Evolutionary conservation across 176 grass and related monocot species (phyloP), one percentile per base, ranked within the genome.

Genomic region (Aegilops tauschii): DNA sequence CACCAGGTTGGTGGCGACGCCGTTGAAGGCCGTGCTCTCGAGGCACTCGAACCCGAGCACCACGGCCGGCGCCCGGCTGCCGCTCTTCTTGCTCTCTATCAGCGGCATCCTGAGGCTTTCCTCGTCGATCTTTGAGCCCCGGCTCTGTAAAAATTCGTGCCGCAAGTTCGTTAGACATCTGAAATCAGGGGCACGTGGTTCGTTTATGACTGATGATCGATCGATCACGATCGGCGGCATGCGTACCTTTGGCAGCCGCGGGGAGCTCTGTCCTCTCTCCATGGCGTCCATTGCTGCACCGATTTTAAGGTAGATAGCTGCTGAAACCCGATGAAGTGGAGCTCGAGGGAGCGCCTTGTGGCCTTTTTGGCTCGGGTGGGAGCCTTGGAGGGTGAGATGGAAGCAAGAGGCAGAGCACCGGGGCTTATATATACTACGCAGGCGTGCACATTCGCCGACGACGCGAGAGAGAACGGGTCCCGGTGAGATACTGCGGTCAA

Each of bases 1-100:
- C 77, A 92, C 88, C 73, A 95, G 70, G 85, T 95, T 95, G 14
- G 88, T 84, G 76, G 32, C 84, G 80, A 90, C 79, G 39, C 88
- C 88, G 61, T 85, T 85, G 66, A 87, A 93, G 16, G 73, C 91
- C 17, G 89, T 81, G 79, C 86, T 90, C 79, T 93, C 91, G 34
- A 93, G 39, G 82, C 72, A 90, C 47, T 84, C 73, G 9, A 93
- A 85, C 6, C 52, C 85, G 71, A 89, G 88, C 9, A 89, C 61
- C 14, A 89, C 34, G 1, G 78, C 77, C 6, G 88, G 88, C 20
- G 78, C 88, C 49, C 85, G 85, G 82, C 77, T 85, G 12, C 83
- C 78, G 0, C 44, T 81, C 18, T 80, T 89, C 45, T 75, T 81
- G 77, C 85, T 49, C 8, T 89, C 35, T 35, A 89, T 85, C 13